Conservation (phyloP, 495 filamentous ascomycete genomes). For the Tetracladium marchalianum region DNA sequence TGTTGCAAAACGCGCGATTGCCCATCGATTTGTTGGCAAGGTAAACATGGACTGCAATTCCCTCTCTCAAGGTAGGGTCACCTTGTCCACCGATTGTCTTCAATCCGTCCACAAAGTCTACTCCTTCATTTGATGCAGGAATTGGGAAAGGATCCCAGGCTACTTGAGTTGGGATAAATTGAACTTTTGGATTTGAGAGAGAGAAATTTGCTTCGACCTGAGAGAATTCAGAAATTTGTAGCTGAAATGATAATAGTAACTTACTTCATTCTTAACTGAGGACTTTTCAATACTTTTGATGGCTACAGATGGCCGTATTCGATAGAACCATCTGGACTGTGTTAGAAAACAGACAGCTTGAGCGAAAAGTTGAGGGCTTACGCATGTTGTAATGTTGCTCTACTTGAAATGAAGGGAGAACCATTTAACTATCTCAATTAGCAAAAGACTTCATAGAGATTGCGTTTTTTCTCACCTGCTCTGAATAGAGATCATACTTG, state of each 20-base stretch:
- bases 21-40: slow-evolving; percentile 55
- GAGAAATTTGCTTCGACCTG: slow-evolving; percentile 2
- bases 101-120: slow-evolving; percentile 6
- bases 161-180: neutral
- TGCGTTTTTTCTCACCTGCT: neutral
- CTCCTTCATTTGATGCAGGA: neutral
- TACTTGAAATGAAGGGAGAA: neutral
- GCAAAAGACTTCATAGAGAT: too few relatives aligned
- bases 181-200: slow-evolving; percentile 1
- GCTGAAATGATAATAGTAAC: too few relatives aligned
- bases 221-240: neutral
- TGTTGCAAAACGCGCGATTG: slow-evolving; percentile 57
- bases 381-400: slow-evolving; percentile 3
- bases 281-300: neutral
- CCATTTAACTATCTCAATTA: slow-evolving; percentile 1
- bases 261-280: neutral
- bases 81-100: slow-evolving; percentile 47
- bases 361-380: neutral
- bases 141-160: slow-evolving; percentile 5
- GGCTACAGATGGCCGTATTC: slow-evolving; percentile 2
- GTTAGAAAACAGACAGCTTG: too few relatives aligned
- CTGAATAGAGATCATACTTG: slow-evolving; percentile 4
- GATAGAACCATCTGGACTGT: slow-evolving; percentile 1
- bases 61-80: slow-evolving; percentile 54
- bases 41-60: slow-evolving; percentile 56